Evolutionary conservation across 441 rosid genomes (phyloP), one percentile per base, ranked within the genome.

Genomic region (Arabidopsis hybrid): DNA sequence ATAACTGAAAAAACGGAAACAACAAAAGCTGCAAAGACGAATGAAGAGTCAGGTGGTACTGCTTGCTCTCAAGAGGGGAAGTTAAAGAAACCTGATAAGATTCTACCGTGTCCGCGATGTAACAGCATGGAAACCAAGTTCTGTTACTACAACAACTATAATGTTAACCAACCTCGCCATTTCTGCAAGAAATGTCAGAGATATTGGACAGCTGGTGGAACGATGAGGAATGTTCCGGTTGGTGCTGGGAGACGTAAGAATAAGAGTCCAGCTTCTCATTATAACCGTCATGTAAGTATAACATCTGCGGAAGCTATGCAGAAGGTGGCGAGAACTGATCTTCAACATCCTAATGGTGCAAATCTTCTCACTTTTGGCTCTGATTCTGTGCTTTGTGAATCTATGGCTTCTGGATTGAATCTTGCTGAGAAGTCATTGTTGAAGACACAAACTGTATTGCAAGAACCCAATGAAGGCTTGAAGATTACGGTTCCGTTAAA

Each of bases 121-220:
- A 82, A 83, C 59, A 89, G 95, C 75, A 85, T 83, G 90, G 95
- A 89, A 64, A 87, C 95, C 8, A 89, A 89, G 77, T 87, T 89
- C 71, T 89, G 94, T 75, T 89, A 89, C 80, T 89, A 83, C 79
- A 89, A 89, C 63, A 89, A 89, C 77, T 87, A 87, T 78, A 89
- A 89, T 34, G 88, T 89, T 52, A 87, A 86, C 78, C 95, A 89
- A 67, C 95, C 95, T 14, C 85, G 95, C 0, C 89, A 89, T 65
- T 87, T 89, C 78, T 89, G 95, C 69, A 89, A 87, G 80, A 81
- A 85, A 71, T 87, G 94, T 36, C 91, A 89, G 79, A 85, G 94
- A 65, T 89, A 89, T 80, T 89, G 94, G 94, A 89, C 94, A 1
- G 91, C 90, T 14, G 94, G 94, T 42, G 94, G 94, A 55, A 86